Conservation (phyloP, 805 yeast species). For the Candida dendrica region DNA sequence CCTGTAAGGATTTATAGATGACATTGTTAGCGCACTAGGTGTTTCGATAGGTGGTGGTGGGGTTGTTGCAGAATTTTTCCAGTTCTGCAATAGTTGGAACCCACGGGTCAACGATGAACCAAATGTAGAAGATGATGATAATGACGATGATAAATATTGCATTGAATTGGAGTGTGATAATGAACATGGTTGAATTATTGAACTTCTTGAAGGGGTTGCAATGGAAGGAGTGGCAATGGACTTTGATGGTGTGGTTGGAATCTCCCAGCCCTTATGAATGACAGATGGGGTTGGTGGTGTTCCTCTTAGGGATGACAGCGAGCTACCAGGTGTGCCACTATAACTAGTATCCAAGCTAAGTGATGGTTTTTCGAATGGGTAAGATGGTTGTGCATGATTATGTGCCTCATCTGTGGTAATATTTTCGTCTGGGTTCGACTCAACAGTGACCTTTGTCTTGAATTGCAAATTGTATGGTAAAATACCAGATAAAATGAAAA, state of each 20-base stretch:
- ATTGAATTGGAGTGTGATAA: slow-evolving; percentile 28
- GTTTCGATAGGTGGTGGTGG: slow-evolving; percentile 19
- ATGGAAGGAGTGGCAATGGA: slow-evolving; percentile 21
- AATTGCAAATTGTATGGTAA: slow-evolving; percentile 29
- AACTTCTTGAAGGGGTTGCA: slow-evolving; percentile 22
- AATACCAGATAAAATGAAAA: slow-evolving; percentile 45
- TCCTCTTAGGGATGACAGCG: neutral
- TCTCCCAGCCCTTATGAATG: slow-evolving; percentile 32
- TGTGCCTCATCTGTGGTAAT: too few relatives aligned
- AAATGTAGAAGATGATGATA: slow-evolving; percentile 27
- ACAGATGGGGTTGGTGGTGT: slow-evolving; percentile 19
- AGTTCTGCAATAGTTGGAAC: slow-evolving; percentile 15
- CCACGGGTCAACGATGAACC: slow-evolving; percentile 25
- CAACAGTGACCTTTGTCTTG: slow-evolving; percentile 6
- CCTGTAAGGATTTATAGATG: slow-evolving; percentile 4
- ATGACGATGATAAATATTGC: slow-evolving; percentile 30
- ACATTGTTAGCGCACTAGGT: slow-evolving; percentile 10
- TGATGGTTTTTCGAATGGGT: too few relatives aligned
- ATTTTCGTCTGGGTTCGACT: too few relatives aligned
- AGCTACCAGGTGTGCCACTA: too few relatives aligned
- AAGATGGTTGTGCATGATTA: too few relatives aligned
- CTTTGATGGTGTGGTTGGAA: slow-evolving; percentile 24
- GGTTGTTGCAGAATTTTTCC: slow-evolving; percentile 21
- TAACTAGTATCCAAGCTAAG: neutral
- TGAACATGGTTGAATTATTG: slow-evolving; percentile 28